Evolutionary conservation across 495 filamentous ascomycete genomes (phyloP).

Genomic region (Viridothelium virens): DNA sequence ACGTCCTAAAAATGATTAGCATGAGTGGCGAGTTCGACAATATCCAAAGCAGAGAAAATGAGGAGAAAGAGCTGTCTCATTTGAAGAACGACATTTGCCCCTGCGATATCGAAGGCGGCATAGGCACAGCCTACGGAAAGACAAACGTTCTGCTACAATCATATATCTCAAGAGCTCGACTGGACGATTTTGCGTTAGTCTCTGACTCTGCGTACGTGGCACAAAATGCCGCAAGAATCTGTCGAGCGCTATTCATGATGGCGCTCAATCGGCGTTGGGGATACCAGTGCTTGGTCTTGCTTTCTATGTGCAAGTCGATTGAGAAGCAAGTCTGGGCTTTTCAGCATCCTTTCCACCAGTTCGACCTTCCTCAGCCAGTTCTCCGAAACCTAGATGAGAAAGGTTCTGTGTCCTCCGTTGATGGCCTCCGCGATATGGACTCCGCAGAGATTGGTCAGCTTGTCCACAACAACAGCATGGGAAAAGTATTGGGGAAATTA

Average conservation of each 20-base stretch:
- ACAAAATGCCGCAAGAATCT: slow-evolving; percentile 91
- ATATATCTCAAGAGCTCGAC: slow-evolving; percentile 79
- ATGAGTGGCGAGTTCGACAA: slow-evolving; percentile 97
- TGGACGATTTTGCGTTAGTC: slow-evolving; percentile 86
- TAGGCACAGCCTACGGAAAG: slow-evolving; percentile 75
- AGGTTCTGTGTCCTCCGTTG: slow-evolving; percentile 61
- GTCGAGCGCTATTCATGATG: slow-evolving; percentile 93
- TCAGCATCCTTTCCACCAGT: slow-evolving; percentile 91
- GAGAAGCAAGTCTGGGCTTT: slow-evolving; percentile 89
- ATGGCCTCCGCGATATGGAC: slow-evolving; percentile 85
- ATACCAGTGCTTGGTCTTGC: slow-evolving; percentile 79
- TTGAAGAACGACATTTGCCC: slow-evolving; percentile 58
- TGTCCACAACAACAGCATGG: slow-evolving; percentile 85
- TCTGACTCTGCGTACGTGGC: slow-evolving; percentile 92
- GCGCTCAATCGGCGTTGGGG: slow-evolving; percentile 92
- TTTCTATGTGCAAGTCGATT: slow-evolving; percentile 90
- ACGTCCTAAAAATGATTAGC: slow-evolving; percentile 89
- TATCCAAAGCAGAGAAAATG: slow-evolving; percentile 81
- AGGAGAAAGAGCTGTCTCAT: slow-evolving; percentile 66
- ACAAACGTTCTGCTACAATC: slow-evolving; percentile 93
- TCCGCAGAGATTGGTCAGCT: slow-evolving; percentile 80
- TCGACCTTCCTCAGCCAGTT: slow-evolving; percentile 78
- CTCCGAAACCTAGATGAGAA: slow-evolving; percentile 75
- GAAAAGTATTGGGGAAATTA: slow-evolving; percentile 67
- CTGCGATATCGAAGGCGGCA: slow-evolving; percentile 65